Evolutionary conservation across 305 asterid species (phyloP), one percentile per base, ranked within the genome.

Genomic region (Fraxinus sp.): DNA sequence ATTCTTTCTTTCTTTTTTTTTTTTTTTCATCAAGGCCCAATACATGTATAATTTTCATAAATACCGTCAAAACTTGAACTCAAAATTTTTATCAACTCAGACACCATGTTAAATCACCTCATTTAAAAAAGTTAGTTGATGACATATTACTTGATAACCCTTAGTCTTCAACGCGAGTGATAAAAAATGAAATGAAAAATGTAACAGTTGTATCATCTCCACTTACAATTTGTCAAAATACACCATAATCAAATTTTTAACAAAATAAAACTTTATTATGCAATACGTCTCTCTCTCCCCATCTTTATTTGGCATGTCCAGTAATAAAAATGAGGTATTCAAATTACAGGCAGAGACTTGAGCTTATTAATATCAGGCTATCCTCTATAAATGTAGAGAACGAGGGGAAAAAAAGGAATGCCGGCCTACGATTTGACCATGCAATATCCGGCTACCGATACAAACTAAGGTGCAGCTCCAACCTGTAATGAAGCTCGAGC

Each of bases 401-500:
- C 3, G 7, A 7, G 14, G 13, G 24, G 30, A 1, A 1, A 7
- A 24, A 8, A 2, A 7, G 72, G 0, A 2, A 7, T 24, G 66
- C 24, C 28, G 28, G 1, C 66, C 14, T 64, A 3, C 8, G 30
- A 24, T 62, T 22, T 22, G 33, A 9, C 79, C 18, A 75, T 6
- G 70, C 68, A 73, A 82, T 74, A 73, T 33, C 41, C 30, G 66
- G 68, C 36, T 3, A 57, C n/a, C 2, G 82, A 9, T 20, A 74
- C 55, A 79, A 84, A 83, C 84, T 87, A 88, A 80, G 79, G 86
- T 36, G 82, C 73, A 76, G 86, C 87, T 84, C 78, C 81, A 72
- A 30, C 88, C 32, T 77, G 77, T 77, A 93, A 86, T 55, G 96
- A 88, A 81, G 96, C 90, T 79, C 85, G 87, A 78, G 92, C 98